Percentiles rank a stretch among this genome's conserved stretches.
phyloP scores from a whole-genome alignment of 345 rosid species.

The Populus euphratica region DNA sequence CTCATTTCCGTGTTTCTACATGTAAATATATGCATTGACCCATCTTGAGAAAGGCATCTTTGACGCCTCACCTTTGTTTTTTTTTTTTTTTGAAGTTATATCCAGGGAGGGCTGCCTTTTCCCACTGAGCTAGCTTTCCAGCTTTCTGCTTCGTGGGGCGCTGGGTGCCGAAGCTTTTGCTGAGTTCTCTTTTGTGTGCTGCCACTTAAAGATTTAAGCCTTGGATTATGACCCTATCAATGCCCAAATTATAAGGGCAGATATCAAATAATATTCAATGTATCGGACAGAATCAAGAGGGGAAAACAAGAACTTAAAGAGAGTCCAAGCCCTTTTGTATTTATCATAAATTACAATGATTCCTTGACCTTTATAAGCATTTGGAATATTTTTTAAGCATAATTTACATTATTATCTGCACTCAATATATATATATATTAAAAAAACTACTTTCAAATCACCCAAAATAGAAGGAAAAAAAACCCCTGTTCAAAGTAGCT shows the following conservation, averaged over 20 bases:
- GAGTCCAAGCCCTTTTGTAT: neutral
- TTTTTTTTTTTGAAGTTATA: neutral
- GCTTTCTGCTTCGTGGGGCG: slow-evolving; percentile 8
- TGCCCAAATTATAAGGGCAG: neutral
- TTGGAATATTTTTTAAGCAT: neutral
- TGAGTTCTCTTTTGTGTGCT: neutral
- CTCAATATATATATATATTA: no score
- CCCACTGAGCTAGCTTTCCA: neutral
- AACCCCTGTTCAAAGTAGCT: no score
- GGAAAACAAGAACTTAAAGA: neutral
- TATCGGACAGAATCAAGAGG: neutral
- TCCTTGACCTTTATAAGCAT: neutral
- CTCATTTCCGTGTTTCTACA: neutral
- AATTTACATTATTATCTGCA: neutral
- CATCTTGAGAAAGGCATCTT: neutral
- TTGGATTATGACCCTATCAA: neutral
- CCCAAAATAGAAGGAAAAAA: no score
- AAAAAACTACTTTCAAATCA: no score
- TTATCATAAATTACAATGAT: neutral
- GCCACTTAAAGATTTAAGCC: neutral
- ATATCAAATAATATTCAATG: neutral
- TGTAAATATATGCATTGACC: neutral
- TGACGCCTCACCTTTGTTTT: neutral
- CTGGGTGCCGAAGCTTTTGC: neutral
- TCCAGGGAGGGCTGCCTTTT: neutral